These are phyloP conservation scores for Penstemon eatonii DNA, from an alignment of 257 asterid species.

Conservation along the genomic window DNA sequence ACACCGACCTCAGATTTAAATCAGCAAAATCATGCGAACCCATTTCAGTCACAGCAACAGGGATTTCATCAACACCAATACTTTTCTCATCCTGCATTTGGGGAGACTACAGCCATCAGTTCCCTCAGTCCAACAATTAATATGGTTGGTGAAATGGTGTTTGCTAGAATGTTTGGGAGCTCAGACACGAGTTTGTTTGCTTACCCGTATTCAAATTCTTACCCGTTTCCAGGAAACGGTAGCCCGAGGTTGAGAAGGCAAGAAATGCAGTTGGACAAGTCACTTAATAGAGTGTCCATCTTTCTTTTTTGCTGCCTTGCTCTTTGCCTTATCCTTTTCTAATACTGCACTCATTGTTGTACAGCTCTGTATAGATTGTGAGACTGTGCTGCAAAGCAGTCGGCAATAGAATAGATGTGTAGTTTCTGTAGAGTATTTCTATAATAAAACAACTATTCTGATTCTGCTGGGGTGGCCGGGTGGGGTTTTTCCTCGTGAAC, in stretches of 20 bases:
- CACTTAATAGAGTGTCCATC: slow-evolving; percentile 67
- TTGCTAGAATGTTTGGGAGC: slow-evolving; percentile 67
- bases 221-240: slow-evolving; percentile 41
- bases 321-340: slow-evolving; percentile 77
- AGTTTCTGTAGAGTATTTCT: too few species aligned
- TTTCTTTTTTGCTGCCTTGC: slow-evolving; percentile 71
- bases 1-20: slow-evolving; percentile 32
- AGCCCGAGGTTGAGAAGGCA: slow-evolving; percentile 82
- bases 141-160: slow-evolving; percentile 79
- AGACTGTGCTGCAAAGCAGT: slow-evolving; percentile 27
- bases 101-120: slow-evolving; percentile 44
- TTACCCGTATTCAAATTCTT: slow-evolving; percentile 51
- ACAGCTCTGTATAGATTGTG: slow-evolving; percentile 37
- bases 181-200: slow-evolving; percentile 52
- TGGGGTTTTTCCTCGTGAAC: too few species aligned
- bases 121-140: slow-evolving; percentile 61
- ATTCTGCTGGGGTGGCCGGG: too few species aligned
- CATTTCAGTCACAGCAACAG: slow-evolving; percentile 29
- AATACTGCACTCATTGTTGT: slow-evolving; percentile 31
- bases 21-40: slow-evolving; percentile 39
- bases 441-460: too few species aligned
- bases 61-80: slow-evolving; percentile 39
- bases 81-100: slow-evolving; percentile 41
- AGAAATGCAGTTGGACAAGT: slow-evolving; percentile 69
- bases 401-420: slow-evolving; percentile 27